Evolutionary conservation across 1,284 basidiomycete species (phyloP).

Genomic region (Trichosporon sp.): DNA sequence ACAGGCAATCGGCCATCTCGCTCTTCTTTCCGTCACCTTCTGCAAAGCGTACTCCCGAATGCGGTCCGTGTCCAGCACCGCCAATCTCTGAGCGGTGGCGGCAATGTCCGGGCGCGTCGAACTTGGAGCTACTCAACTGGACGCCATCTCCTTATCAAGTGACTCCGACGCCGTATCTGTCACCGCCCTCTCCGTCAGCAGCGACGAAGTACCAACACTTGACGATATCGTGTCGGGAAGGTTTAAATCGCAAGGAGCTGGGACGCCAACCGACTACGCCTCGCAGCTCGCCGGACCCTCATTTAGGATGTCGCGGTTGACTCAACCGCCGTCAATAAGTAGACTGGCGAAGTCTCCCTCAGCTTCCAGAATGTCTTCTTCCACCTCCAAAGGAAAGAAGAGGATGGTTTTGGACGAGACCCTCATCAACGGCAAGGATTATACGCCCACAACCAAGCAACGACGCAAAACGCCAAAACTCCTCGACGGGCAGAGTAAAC

Average conservation of each 20-base stretch:
- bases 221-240: not conserved
- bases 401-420: slow-evolving; percentile 14
- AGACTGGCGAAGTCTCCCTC: too few species aligned
- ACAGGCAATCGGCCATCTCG: not conserved
- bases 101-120: slow-evolving; percentile 13
- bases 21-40: not conserved
- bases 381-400: not conserved
- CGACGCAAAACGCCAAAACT: not conserved
- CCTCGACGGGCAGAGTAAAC: not conserved
- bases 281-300: not conserved
- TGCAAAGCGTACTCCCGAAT: not conserved
- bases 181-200: not conserved
- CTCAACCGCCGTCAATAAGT: not conserved
- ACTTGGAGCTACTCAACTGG: not conserved
- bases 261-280: not conserved
- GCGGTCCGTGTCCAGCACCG: not conserved
- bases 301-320: not conserved
- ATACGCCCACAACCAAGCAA: not conserved
- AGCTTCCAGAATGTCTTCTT: not conserved
- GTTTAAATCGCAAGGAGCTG: too few species aligned
- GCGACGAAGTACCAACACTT: not conserved
- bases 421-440: slow-evolving; percentile 17
- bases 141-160: slow-evolving; percentile 7
- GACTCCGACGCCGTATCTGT: not conserved
- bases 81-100: not conserved